Evolutionary conservation across 331 rosid genomes (phyloP).

Genomic region (Phaseolus coccineus): DNA sequence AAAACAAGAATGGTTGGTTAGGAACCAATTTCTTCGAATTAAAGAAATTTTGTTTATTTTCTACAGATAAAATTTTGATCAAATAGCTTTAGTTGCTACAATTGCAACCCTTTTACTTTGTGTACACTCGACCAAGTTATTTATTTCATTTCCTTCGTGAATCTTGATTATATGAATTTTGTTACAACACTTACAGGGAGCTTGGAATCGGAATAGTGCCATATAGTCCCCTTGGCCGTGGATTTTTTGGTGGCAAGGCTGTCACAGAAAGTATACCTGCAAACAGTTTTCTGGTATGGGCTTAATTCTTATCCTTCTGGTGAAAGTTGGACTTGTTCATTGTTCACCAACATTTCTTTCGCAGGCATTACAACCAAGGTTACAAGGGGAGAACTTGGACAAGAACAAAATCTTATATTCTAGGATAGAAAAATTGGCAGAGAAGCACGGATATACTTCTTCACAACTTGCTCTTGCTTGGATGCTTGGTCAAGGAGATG

Average conservation of each 20-base stretch:
- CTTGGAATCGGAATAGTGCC: constrained; percentile 79
- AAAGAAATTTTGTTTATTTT: constrained; percentile 10
- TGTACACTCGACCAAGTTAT: not conserved
- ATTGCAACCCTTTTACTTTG: constrained; percentile 2
- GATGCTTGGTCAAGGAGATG: constrained; percentile 74
- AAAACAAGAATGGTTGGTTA: not conserved
- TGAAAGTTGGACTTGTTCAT: constrained; percentile 3
- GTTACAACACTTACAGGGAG: constrained; percentile 53
- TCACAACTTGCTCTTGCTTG: constrained; percentile 79
- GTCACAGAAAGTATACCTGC: constrained; percentile 60
- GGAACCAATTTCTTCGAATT: not conserved
- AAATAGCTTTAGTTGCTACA: constrained; percentile 18
- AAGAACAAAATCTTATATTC: constrained; percentile 58
- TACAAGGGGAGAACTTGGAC: constrained; percentile 59
- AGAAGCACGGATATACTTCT: constrained; percentile 59
- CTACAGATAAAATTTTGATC: not conserved
- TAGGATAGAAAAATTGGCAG: constrained; percentile 59
- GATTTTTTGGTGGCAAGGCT: constrained; percentile 84
- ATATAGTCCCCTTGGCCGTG: constrained; percentile 81
- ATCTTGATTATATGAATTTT: constrained; percentile 29
- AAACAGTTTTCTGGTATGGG: constrained; percentile 52
- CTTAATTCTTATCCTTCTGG: constrained; percentile 17
- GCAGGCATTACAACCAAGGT: constrained; percentile 62
- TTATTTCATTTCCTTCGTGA: constrained; percentile 24
- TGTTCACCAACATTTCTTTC: constrained; percentile 35